A percentile compares a stretch with the other conserved stretches of the same genome.
Conservation (phyloP, 1,284 basidiomycete genomes). For the Austropuccinia psidii region DNA sequence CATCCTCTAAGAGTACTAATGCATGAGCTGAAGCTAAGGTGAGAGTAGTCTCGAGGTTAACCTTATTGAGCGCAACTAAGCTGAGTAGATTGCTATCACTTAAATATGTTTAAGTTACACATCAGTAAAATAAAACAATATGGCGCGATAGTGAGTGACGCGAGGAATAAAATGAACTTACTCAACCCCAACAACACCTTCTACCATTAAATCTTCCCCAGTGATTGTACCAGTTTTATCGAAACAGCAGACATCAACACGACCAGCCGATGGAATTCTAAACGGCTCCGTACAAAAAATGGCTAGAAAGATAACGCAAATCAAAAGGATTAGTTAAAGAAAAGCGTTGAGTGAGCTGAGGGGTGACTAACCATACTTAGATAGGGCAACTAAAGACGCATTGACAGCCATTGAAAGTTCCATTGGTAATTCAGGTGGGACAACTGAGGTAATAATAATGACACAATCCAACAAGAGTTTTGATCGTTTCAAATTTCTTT, state of each 20-base stretch:
- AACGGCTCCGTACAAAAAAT: slow-evolving; percentile 98
- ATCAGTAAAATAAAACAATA: slow-evolving; percentile 40
- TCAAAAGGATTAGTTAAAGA: not conserved
- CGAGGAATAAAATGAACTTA: slow-evolving; percentile 49
- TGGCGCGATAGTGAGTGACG: slow-evolving; percentile 40
- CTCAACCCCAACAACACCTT: slow-evolving; percentile 82
- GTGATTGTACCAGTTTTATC: slow-evolving; percentile 98
- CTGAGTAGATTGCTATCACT: slow-evolving; percentile 53
- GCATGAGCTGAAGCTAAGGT: slow-evolving; percentile 93
- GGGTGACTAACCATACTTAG: slow-evolving; percentile 64
- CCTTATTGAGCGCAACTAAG: slow-evolving; percentile 70
- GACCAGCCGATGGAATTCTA: slow-evolving; percentile 84
- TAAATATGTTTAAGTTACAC: too few species aligned
- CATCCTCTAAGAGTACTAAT: slow-evolving; percentile 77
- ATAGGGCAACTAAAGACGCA: slow-evolving; percentile 80
- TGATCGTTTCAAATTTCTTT: slow-evolving; percentile 79
- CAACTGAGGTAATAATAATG: slow-evolving; percentile 87
- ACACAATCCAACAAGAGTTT: slow-evolving; percentile 88
- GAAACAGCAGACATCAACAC: slow-evolving; percentile 93
- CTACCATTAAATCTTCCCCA: slow-evolving; percentile 84
- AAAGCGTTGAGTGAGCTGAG: not conserved
- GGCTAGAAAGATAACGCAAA: slow-evolving; percentile 55
- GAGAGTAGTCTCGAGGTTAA: slow-evolving; percentile 67
- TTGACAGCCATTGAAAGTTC: slow-evolving; percentile 90
- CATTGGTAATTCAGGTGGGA: slow-evolving; percentile 92